phyloP scores from a whole-genome alignment of 176 grass and related monocot genomes.

The Dactylis glomerata region DNA sequence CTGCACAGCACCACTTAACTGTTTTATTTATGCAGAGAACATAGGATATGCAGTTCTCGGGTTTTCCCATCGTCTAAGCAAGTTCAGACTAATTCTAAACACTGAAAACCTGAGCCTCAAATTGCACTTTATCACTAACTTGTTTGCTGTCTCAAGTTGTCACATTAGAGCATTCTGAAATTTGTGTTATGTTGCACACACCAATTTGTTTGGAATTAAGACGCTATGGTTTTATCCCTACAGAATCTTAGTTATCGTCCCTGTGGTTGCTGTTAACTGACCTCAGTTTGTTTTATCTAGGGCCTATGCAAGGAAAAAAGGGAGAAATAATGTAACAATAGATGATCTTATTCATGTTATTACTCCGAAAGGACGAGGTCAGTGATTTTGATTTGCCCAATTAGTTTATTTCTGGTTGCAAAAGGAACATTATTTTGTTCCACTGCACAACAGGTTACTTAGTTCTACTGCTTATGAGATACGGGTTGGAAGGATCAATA shows the following conservation, averaged over 20 bases:
- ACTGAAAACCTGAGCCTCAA: neutral
- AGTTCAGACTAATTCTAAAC: neutral
- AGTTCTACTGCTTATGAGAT: neutral
- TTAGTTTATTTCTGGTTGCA: conserved; percentile 14
- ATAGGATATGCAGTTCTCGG: neutral
- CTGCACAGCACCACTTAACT: neutral
- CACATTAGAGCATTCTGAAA: neutral
- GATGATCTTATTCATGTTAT: conserved; percentile 98
- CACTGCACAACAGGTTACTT: neutral
- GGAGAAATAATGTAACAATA: conserved; percentile 95
- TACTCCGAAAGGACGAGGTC: conserved; percentile 94
- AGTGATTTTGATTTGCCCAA: conserved; percentile 15
- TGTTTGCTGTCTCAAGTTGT: neutral
- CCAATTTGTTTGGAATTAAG: neutral
- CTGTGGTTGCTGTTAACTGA: neutral
- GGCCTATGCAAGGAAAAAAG: conserved; percentile 92
- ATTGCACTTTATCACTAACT: neutral
- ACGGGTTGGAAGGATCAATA: neutral
- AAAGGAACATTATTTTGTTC: neutral
- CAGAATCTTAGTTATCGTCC: neutral
- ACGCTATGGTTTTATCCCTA: neutral
- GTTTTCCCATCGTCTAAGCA: neutral
- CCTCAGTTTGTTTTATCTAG: conserved; percentile 35
- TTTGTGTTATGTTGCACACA: neutral
- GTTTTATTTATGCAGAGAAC: neutral